Conservation (phyloP, 176 grass and related monocot species). For the Lolium multiflorum region DNA sequence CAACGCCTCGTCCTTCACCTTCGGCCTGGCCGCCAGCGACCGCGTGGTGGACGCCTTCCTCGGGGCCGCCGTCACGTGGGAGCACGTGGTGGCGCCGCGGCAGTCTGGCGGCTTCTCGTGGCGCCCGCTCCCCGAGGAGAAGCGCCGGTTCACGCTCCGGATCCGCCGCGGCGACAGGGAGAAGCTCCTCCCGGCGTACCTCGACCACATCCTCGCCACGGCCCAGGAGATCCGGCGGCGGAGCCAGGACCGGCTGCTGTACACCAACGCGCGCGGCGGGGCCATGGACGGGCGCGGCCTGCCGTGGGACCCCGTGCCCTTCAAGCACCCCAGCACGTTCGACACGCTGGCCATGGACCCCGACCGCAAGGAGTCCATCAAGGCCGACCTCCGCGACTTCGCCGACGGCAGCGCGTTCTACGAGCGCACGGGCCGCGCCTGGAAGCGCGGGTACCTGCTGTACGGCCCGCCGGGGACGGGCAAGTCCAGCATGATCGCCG, state of each 20-base stretch:
- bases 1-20: conserved; percentile 88
- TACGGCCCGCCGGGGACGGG: conserved; percentile 81
- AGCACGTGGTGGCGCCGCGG: conserved; percentile 86
- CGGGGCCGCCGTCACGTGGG: conserved; percentile 76
- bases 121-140: conserved; percentile 89
- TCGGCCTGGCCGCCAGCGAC: conserved; percentile 85
- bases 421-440: conserved; percentile 73
- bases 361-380: conserved; percentile 58
- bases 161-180: conserved; percentile 74
- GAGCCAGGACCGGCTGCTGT: conserved; percentile 81
- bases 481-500: conserved; percentile 95
- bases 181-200: conserved; percentile 68
- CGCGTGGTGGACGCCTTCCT: conserved; percentile 67
- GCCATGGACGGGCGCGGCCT: conserved; percentile 68
- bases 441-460: conserved; percentile 85
- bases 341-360: conserved; percentile 94
- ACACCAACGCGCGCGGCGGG: conserved; percentile 81
- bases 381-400: conserved; percentile 78
- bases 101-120: conserved; percentile 72
- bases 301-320: conserved; percentile 82
- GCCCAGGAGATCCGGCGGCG: conserved; percentile 66
- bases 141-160: conserved; percentile 88
- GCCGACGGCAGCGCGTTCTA: conserved; percentile 66
- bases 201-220: conserved; percentile 80
- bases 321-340: conserved; percentile 95